phyloP scores from a whole-genome alignment of 257 asterid genomes.

The Lantana camara region DNA sequence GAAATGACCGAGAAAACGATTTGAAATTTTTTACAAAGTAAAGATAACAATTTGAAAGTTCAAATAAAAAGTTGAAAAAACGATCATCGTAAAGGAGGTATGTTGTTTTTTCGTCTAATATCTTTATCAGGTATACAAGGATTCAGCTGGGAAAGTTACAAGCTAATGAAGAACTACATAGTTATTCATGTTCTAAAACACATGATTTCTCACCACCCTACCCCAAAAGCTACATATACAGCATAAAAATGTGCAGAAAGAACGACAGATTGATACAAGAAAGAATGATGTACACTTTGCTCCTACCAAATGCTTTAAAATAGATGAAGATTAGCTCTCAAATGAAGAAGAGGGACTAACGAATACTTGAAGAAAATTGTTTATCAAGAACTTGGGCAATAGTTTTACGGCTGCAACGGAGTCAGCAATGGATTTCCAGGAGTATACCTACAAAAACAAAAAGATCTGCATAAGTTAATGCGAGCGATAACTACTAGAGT shows the following conservation, averaged over 20 bases:
- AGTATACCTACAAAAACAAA: slow-evolving; percentile 47
- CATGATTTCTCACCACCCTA: neutral
- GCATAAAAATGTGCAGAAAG: neutral
- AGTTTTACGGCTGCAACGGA: slow-evolving; percentile 40
- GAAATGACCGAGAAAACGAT: no score
- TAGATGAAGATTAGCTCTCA: slow-evolving; percentile 16
- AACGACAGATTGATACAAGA: slow-evolving; percentile 2
- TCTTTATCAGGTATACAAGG: neutral
- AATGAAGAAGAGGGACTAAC: neutral
- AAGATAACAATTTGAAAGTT: no score
- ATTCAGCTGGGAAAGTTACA: neutral
- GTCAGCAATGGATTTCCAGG: slow-evolving; percentile 81
- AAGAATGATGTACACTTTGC: slow-evolving; percentile 23
- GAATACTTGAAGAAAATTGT: slow-evolving; percentile 6
- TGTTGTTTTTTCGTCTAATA: no score
- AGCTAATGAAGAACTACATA: neutral
- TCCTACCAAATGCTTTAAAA: neutral
- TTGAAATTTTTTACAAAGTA: no score
- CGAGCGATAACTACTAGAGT: neutral
- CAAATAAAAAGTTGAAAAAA: no score
- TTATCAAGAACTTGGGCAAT: slow-evolving; percentile 5
- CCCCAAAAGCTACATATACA: neutral
- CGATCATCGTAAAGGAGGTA: no score
- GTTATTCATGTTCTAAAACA: neutral
- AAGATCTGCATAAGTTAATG: neutral